These are phyloP conservation scores for Sphagnum tenellum DNA, from an alignment of 225 moss, liverwort and hornwort genomes.

Conservation along the genomic window DNA sequence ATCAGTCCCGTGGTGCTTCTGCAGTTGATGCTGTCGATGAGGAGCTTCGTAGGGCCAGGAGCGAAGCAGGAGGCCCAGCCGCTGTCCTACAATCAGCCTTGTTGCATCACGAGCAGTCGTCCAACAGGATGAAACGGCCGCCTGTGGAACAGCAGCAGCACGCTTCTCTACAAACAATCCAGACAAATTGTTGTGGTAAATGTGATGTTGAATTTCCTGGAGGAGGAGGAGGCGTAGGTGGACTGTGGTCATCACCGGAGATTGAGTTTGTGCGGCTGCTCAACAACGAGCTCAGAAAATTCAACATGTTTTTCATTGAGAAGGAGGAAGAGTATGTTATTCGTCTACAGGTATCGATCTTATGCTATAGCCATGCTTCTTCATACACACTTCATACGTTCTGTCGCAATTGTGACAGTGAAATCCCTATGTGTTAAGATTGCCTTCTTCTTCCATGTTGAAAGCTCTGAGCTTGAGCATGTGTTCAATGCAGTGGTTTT, in stretches of 20 bases:
- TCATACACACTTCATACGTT: no score
- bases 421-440: no score
- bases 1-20: neutral
- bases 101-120: neutral
- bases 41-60: neutral
- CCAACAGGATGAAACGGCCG: neutral
- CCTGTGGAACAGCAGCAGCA: neutral
- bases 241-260: neutral
- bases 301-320: slow-evolving; percentile 7
- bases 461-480: no score
- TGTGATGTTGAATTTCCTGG: neutral
- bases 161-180: no score
- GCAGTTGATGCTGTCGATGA: neutral
- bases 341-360: slow-evolving; percentile 3
- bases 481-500: no score
- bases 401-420: no score
- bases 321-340: slow-evolving; percentile 12
- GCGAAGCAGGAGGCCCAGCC: slow-evolving; percentile 25
- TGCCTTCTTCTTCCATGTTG: no score
- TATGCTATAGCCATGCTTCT: no score
- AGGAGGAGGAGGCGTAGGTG: neutral
- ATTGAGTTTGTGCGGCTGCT: neutral
- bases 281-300: slow-evolving; percentile 5
- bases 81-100: slow-evolving; percentile 9
- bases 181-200: neutral